A percentile compares a stretch with the other conserved stretches of the same genome.
Conservation (phyloP, 2,329 filamentous ascomycete species). For the Paecilomyces sp. region DNA sequence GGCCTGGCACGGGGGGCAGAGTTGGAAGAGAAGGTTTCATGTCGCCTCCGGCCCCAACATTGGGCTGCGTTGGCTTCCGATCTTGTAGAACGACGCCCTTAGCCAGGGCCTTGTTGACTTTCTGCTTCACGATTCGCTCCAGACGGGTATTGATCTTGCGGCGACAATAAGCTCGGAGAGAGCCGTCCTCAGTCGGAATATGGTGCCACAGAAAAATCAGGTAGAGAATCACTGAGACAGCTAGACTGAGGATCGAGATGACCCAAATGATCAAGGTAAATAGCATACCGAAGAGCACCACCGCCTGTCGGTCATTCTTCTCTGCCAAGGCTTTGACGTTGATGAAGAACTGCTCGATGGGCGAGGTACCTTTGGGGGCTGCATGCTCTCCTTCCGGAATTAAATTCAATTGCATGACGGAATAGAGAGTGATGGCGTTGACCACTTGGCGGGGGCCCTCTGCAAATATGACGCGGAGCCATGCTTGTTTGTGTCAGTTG, state of each 20-base stretch:
- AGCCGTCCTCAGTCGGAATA: constrained; percentile 74
- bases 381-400: constrained; percentile 53
- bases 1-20: constrained; percentile 53
- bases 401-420: constrained; percentile 70
- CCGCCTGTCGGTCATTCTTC: constrained; percentile 67
- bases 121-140: constrained; percentile 73
- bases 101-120: constrained; percentile 80
- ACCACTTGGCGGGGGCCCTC: constrained; percentile 87
- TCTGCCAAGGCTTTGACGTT: constrained; percentile 70
- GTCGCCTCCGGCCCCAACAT: constrained; percentile 16
- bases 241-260: constrained; percentile 65
- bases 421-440: constrained; percentile 82
- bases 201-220: constrained; percentile 87
- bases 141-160: constrained; percentile 85
- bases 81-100: constrained; percentile 59
- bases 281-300: constrained; percentile 83
- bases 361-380: constrained; percentile 51
- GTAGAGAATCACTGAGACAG: constrained; percentile 72
- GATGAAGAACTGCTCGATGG: constrained; percentile 69
- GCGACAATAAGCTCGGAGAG: constrained; percentile 77
- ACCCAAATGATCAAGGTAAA: constrained; percentile 90
- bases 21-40: constrained; percentile 40
- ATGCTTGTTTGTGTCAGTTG: constrained; percentile 50
- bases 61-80: constrained; percentile 41
- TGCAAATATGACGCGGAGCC: constrained; percentile 81